These are phyloP conservation scores for Trichoderma sp. DNA, from an alignment of 2,329 filamentous ascomycete genomes.

Conservation along the genomic window DNA sequence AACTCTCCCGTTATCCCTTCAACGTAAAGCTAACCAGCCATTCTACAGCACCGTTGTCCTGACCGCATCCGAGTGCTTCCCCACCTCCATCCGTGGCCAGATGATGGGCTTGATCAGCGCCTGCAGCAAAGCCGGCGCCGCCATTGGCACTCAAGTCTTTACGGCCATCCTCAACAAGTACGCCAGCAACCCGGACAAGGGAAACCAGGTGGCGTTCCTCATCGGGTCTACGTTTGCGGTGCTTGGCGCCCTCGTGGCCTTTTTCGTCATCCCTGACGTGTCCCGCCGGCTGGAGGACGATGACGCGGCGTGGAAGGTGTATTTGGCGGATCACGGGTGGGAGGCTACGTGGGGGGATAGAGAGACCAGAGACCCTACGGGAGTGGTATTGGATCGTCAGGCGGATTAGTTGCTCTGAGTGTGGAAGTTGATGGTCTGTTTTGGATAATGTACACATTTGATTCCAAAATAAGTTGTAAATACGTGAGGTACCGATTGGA, in stretches of 20 bases:
- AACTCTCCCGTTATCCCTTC: not conserved
- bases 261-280: conserved; percentile 33
- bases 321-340: conserved; percentile 35
- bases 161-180: conserved; percentile 51
- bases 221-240: conserved; percentile 53
- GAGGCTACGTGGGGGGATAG: conserved; percentile 35
- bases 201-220: conserved; percentile 52
- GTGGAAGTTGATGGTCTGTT: not conserved
- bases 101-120: conserved; percentile 52
- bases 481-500: too few species aligned
- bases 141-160: conserved; percentile 54
- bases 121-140: conserved; percentile 52
- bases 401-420: not conserved
- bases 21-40: not conserved
- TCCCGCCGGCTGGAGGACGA: conserved; percentile 34
- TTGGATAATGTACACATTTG: too few species aligned
- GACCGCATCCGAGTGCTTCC: conserved; percentile 50
- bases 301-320: conserved; percentile 36
- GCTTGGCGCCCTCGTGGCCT: conserved; percentile 30
- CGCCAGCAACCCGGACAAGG: conserved; percentile 42
- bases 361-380: conserved; percentile 32
- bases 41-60: conserved; percentile 41
- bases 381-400: conserved; percentile 10
- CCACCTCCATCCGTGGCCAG: conserved; percentile 52
- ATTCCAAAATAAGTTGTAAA: too few species aligned